Percentiles rank a stretch among this genome's conserved stretches.
Conservation (phyloP, 768 basidiomycete genomes). For the Trametes gibbosa region DNA sequence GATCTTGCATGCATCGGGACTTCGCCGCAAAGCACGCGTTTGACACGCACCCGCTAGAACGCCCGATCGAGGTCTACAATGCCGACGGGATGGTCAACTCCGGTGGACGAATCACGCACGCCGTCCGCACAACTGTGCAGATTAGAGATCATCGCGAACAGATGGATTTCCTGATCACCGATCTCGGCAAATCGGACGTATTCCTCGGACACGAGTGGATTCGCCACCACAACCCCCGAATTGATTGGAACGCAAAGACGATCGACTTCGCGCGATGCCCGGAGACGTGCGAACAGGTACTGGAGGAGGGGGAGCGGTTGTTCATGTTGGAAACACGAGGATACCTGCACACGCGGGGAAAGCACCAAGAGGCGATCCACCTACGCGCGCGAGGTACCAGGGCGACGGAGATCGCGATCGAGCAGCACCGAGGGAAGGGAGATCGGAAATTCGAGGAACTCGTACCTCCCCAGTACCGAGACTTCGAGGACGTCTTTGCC, state of each 20-base stretch:
- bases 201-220: constrained; percentile 5
- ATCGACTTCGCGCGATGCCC: neutral
- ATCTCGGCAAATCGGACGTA: neutral
- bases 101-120: constrained; percentile 14
- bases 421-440: neutral
- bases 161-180: neutral
- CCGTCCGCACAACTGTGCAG: neutral
- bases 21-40: constrained; percentile 12
- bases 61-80: constrained; percentile 22
- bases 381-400: neutral
- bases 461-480: constrained; percentile 24
- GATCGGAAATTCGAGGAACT: neutral
- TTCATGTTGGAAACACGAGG: neutral
- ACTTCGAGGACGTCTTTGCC: constrained; percentile 28
- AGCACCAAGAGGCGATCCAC: neutral
- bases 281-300: neutral
- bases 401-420: neutral
- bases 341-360: neutral
- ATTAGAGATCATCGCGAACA: neutral
- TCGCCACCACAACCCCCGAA: neutral
- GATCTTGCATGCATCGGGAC: neutral
- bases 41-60: neutral
- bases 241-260: neutral
- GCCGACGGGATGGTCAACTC: constrained; percentile 18
- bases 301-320: neutral